Evolutionary conservation across 768 basidiomycete genomes (phyloP).

Genomic region (Boletus pseudopeckii): DNA sequence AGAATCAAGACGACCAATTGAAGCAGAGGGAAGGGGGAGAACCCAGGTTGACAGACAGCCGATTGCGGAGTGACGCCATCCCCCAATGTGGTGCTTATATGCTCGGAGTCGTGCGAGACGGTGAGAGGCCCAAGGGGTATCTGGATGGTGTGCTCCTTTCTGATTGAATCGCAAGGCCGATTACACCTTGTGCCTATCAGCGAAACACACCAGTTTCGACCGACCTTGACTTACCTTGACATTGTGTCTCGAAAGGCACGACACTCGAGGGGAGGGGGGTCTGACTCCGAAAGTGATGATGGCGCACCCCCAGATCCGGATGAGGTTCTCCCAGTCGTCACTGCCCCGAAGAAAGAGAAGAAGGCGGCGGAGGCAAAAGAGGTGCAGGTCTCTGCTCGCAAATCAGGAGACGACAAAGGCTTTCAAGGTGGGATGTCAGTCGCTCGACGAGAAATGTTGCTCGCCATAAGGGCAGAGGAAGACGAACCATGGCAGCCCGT

Average conservation of each 20-base stretch:
- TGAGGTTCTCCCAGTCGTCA: conserved; percentile 48
- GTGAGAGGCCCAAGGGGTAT: conserved; percentile 42
- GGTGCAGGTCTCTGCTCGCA: conserved; percentile 73
- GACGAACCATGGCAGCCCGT: conserved; percentile 75
- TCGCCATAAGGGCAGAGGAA: conserved; percentile 68
- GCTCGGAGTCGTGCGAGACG: conserved; percentile 72
- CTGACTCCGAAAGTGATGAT: conserved; percentile 72
- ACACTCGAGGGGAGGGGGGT: conserved; percentile 44
- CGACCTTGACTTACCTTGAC: conserved; percentile 80
- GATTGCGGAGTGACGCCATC: conserved; percentile 71
- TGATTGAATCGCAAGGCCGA: conserved; percentile 43
- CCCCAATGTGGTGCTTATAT: conserved; percentile 63
- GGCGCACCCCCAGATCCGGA: conserved; percentile 81
- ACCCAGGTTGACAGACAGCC: conserved; percentile 63
- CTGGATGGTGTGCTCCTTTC: conserved; percentile 3
- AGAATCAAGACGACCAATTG: conserved; percentile 57
- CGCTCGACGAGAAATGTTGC: conserved; percentile 73
- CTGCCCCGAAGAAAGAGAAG: conserved; percentile 54
- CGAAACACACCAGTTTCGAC: conserved; percentile 79
- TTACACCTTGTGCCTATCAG: conserved; percentile 76
- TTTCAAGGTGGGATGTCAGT: conserved; percentile 64
- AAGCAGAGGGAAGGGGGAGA: conserved; percentile 51
- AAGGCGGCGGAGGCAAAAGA: conserved; percentile 61
- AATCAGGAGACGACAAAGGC: conserved; percentile 59
- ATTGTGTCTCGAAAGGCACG: conserved; percentile 60